These are phyloP conservation scores for Epichloe aotearoae DNA, from an alignment of 2,329 filamentous ascomycete species.

Conservation along the genomic window DNA sequence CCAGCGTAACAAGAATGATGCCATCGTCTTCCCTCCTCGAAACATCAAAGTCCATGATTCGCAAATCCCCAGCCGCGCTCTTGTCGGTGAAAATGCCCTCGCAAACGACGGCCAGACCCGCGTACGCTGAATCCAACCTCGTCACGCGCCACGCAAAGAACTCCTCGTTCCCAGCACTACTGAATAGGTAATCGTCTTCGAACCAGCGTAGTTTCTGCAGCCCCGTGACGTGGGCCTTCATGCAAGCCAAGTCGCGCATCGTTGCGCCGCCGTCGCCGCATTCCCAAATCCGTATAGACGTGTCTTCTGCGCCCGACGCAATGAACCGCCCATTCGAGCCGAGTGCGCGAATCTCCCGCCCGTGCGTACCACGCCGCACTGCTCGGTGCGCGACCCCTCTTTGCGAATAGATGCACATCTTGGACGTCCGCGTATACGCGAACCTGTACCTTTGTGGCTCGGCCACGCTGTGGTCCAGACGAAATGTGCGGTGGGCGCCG, in stretches of 20 bases:
- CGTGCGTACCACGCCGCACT: constrained; percentile 63
- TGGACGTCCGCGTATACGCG: constrained; percentile 61
- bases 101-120: constrained; percentile 40
- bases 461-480: constrained; percentile 22
- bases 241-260: constrained; percentile 42
- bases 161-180: constrained; percentile 77
- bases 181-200: constrained; percentile 60
- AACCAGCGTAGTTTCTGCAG: constrained; percentile 74
- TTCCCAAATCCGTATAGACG: constrained; percentile 58
- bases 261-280: constrained; percentile 18
- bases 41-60: constrained; percentile 70
- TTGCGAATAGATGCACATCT: constrained; percentile 35
- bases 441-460: constrained; percentile 34
- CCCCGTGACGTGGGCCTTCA: constrained; percentile 71
- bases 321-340: constrained; percentile 28
- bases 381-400: constrained; percentile 23
- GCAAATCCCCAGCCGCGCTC: constrained; percentile 48
- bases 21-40: constrained; percentile 11
- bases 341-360: constrained; percentile 61
- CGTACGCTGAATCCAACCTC: constrained; percentile 34
- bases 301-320: constrained; percentile 63
- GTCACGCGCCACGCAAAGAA: constrained; percentile 71
- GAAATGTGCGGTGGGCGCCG: constrained; percentile 69
- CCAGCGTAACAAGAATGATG: constrained; percentile 44
- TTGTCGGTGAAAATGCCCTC: constrained; percentile 41